Percentiles rank a stretch among this genome's conserved stretches.
These are phyloP conservation scores for Rhizopus microsporus DNA, from an alignment of 371 early-diverging fungal genomes.

Conservation along the genomic window DNA sequence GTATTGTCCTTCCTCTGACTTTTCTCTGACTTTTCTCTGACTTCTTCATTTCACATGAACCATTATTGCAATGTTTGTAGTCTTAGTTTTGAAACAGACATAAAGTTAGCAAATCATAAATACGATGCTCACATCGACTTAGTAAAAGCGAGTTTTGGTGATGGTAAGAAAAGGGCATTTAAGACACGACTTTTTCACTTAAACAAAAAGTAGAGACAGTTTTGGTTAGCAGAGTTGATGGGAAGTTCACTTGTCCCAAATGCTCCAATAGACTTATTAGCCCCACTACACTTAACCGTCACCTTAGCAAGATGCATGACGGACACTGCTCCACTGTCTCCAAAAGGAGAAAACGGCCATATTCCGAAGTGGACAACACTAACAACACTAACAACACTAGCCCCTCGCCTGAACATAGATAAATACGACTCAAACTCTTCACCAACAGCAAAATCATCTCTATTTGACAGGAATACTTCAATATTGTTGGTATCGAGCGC, in stretches of 20 bases:
- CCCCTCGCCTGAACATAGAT: constrained; percentile 9
- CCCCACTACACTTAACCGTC: constrained; percentile 7
- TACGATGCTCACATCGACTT: constrained; percentile 10
- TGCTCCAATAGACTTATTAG: constrained; percentile 1
- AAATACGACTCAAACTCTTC: constrained; percentile 11
- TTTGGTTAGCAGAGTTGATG: constrained; percentile 11
- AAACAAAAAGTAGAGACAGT: too few species aligned
- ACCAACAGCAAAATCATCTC: constrained; percentile 7
- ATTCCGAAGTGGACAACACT: neutral
- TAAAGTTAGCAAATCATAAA: constrained; percentile 11
- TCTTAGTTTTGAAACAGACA: constrained; percentile 9
- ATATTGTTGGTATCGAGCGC: constrained; percentile 13
- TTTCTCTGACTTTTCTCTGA: constrained; percentile 1
- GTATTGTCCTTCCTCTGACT: too few species aligned
- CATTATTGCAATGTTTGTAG: constrained; percentile 8
- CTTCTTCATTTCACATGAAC: constrained; percentile 1
- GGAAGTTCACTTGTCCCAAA: constrained; percentile 10
- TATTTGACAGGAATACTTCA: neutral
- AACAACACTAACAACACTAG: constrained; percentile 4
- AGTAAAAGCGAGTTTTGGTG: constrained; percentile 5
- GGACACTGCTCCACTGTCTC: neutral
- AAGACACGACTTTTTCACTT: too few species aligned
- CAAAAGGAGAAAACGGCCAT: neutral
- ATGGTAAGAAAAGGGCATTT: constrained; percentile 10
- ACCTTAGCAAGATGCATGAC: neutral